phyloP scores from a whole-genome alignment of 371 early-diverging fungal species.

The Parasitella parasitica region DNA sequence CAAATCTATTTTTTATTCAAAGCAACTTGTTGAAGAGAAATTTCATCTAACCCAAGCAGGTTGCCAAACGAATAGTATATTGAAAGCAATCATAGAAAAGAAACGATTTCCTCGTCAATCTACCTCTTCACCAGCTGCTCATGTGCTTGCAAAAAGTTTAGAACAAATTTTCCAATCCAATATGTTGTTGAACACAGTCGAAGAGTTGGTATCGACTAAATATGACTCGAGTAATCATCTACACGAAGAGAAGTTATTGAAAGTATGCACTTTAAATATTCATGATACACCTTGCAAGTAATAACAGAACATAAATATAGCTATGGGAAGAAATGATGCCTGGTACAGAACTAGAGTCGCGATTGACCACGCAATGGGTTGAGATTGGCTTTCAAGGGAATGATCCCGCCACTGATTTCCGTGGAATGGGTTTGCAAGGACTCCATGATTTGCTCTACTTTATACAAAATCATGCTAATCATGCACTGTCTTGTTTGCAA shows the following conservation, averaged over 20 bases:
- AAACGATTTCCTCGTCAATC: conserved; percentile 47
- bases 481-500: conserved; percentile 45
- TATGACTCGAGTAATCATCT: conserved; percentile 62
- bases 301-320: conserved; percentile 17
- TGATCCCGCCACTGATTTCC: conserved; percentile 87
- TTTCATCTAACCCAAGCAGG: conserved; percentile 44
- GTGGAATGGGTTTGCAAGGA: conserved; percentile 83
- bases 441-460: conserved; percentile 76
- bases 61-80: conserved; percentile 37
- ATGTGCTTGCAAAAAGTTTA: conserved; percentile 54
- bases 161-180: conserved; percentile 54
- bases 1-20: conserved; percentile 57
- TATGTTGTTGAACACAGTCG: conserved; percentile 57
- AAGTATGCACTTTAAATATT: conserved; percentile 35
- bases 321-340: conserved; percentile 76
- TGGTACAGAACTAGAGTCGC: conserved; percentile 43
- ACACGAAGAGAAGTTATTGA: conserved; percentile 69
- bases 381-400: conserved; percentile 81
- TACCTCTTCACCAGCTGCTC: conserved; percentile 46
- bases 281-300: too few species aligned
- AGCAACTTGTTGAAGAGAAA: conserved; percentile 50
- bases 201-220: conserved; percentile 62
- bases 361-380: conserved; percentile 69
- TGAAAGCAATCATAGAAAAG: conserved; percentile 42
- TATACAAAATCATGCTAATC: conserved; percentile 57